Percentiles rank a stretch among this genome's conserved stretches.
These are phyloP conservation scores for Discostella stelligera DNA, from an alignment of 352 stramenopile genomes.

Conservation along the genomic window DNA sequence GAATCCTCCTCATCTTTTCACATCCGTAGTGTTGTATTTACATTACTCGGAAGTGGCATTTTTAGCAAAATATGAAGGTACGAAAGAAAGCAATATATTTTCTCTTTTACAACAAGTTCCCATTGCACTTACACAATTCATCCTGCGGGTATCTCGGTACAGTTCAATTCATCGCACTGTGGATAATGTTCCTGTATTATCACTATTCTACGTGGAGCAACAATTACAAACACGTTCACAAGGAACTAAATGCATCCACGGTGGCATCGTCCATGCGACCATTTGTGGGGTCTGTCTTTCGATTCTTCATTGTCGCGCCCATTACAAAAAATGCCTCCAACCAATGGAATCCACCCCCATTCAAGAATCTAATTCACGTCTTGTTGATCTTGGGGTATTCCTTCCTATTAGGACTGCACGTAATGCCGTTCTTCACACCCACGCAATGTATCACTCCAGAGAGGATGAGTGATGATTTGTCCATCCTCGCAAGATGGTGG, in stretches of 20 bases:
- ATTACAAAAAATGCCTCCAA: constrained; percentile 42
- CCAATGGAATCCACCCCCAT: constrained; percentile 51
- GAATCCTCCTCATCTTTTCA: background rate
- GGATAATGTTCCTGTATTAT: constrained; percentile 43
- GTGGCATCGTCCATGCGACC: constrained; percentile 33
- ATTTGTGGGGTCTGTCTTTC: constrained; percentile 43
- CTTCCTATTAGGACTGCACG: constrained; percentile 36
- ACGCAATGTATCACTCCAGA: constrained; percentile 28
- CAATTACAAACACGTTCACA: constrained; percentile 28
- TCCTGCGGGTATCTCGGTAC: background rate
- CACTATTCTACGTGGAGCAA: constrained; percentile 38
- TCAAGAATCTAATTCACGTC: constrained; percentile 43
- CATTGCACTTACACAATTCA: background rate
- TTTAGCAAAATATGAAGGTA: constrained; percentile 30
- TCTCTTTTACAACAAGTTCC: background rate
- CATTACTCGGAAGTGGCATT: constrained; percentile 50
- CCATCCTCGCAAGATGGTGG: constrained; percentile 18
- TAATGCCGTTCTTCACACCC: constrained; percentile 42
- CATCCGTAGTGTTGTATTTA: constrained; percentile 34
- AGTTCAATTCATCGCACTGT: constrained; percentile 32
- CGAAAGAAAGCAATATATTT: background rate
- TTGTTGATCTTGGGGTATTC: constrained; percentile 33
- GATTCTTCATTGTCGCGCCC: constrained; percentile 43
- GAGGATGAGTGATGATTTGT: constrained; percentile 11
- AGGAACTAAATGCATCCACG: constrained; percentile 16